These are phyloP conservation scores for Solanum sitiens DNA, from an alignment of 257 asterid genomes.

Conservation along the genomic window DNA sequence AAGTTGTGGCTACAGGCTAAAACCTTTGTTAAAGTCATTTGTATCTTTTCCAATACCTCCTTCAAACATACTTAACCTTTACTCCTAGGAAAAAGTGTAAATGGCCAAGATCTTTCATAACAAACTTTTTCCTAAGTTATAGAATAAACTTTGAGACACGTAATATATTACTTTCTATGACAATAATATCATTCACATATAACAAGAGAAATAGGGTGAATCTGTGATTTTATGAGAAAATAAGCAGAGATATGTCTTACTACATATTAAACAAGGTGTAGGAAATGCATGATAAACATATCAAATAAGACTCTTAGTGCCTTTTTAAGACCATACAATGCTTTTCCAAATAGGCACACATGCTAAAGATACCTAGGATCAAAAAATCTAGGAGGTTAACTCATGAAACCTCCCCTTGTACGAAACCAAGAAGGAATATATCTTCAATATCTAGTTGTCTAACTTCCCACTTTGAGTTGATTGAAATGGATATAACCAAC, in stretches of 20 bases:
- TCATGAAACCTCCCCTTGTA: not conserved
- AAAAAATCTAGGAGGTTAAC: not conserved
- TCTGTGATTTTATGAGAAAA: not conserved
- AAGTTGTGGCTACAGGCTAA: not conserved
- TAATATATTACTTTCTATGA: not conserved
- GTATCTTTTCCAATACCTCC: not conserved
- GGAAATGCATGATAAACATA: not conserved
- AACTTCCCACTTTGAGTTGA: not conserved
- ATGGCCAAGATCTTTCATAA: not conserved
- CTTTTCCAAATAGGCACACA: not conserved
- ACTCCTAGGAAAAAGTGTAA: not conserved
- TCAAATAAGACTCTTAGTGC: not conserved
- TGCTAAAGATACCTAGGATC: not conserved
- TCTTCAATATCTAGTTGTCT: not conserved
- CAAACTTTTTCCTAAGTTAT: not conserved
- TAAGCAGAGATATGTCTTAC: not conserved
- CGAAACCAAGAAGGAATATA: not conserved
- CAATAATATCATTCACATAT: not conserved
- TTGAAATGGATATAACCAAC: not conserved
- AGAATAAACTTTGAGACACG: not conserved
- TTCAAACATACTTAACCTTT: not conserved
- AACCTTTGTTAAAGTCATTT: too few species aligned
- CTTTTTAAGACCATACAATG: not conserved
- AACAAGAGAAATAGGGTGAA: not conserved
- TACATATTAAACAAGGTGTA: not conserved